phyloP scores from a whole-genome alignment of 2,329 filamentous ascomycete species.

The Alternaria viburni region DNA sequence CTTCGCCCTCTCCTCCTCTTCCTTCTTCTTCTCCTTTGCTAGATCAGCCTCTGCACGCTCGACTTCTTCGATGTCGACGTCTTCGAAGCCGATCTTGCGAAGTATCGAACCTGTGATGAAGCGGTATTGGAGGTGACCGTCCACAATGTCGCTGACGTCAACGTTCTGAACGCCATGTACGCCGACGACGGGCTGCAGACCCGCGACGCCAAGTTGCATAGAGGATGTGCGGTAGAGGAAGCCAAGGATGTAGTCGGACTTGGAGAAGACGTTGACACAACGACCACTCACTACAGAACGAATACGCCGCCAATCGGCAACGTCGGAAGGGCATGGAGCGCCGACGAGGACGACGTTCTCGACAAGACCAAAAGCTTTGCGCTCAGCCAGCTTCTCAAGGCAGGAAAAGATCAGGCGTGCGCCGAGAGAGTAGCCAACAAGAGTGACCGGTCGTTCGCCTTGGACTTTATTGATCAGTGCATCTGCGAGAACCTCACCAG shows the following conservation, averaged over 20 bases:
- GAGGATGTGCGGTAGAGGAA: conserved; percentile 87
- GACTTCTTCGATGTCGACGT: conserved; percentile 57
- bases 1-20: conserved; percentile 45
- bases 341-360: conserved; percentile 86
- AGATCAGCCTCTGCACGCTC: conserved; percentile 54
- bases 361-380: conserved; percentile 81
- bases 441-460: conserved; percentile 78
- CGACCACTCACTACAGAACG: conserved; percentile 80
- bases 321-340: conserved; percentile 74
- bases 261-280: conserved; percentile 86
- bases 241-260: conserved; percentile 84
- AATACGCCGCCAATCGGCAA: conserved; percentile 76
- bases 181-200: conserved; percentile 74
- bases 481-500: conserved; percentile 79
- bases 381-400: conserved; percentile 75
- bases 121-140: conserved; percentile 59
- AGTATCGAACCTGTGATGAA: conserved; percentile 60
- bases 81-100: conserved; percentile 60
- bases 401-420: conserved; percentile 84
- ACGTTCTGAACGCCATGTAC: conserved; percentile 70
- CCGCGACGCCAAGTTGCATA: conserved; percentile 82
- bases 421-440: conserved; percentile 83
- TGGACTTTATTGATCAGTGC: conserved; percentile 82
- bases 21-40: conserved; percentile 53
- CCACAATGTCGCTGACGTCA: conserved; percentile 58